These are phyloP conservation scores for Lachnum nothofagi DNA, from an alignment of 2,329 filamentous ascomycete species.

Conservation along the genomic window DNA sequence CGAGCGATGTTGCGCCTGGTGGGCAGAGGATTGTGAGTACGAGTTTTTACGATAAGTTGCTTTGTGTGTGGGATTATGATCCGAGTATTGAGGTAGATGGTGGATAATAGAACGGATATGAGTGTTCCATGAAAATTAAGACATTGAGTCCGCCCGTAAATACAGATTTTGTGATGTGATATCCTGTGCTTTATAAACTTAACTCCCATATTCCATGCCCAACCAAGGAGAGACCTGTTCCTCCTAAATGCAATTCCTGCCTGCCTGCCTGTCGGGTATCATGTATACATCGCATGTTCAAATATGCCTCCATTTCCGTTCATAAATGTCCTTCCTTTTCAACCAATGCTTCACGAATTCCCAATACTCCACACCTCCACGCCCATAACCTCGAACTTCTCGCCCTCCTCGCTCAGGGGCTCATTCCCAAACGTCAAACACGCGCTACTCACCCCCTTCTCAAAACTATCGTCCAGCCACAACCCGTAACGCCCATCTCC, in stretches of 20 bases:
- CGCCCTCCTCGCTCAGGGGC: slow-evolving; percentile 83
- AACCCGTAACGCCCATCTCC: slow-evolving; percentile 86
- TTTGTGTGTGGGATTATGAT: slow-evolving; percentile 59
- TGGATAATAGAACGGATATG: not conserved
- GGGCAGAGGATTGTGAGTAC: slow-evolving; percentile 53
- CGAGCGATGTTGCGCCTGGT: slow-evolving; percentile 60
- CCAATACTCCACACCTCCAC: slow-evolving; percentile 94
- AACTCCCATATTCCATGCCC: not conserved
- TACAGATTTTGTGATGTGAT: not conserved
- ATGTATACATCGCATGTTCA: slow-evolving; percentile 2
- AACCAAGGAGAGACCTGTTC: not conserved
- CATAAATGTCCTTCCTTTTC: not conserved
- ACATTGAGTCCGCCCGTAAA: too few species aligned
- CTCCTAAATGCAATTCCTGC: too few species aligned
- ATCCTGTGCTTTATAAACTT: not conserved
- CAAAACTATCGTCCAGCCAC: slow-evolving; percentile 84
- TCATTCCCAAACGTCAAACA: slow-evolving; percentile 96
- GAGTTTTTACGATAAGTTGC: slow-evolving; percentile 69
- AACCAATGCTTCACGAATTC: slow-evolving; percentile 23
- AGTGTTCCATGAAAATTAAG: not conserved
- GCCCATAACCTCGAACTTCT: slow-evolving; percentile 84
- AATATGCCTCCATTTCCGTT: not conserved
- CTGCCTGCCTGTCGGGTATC: too few species aligned
- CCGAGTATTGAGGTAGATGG: not conserved
- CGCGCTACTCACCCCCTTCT: slow-evolving; percentile 73